Evolutionary conservation across 129 eudicot species (phyloP).

Genomic region (Logfia minima): DNA sequence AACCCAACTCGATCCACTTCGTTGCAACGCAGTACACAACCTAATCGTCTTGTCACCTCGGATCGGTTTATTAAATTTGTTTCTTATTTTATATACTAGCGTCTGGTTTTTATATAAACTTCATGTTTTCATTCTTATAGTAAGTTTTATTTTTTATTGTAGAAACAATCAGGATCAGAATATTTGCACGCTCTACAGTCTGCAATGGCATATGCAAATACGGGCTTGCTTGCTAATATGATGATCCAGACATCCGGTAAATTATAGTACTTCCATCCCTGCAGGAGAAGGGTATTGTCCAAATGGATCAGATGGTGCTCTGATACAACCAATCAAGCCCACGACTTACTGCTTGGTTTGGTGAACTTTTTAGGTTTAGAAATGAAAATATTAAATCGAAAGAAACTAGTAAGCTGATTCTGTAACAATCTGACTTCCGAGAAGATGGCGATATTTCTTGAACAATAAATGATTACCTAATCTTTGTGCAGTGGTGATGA

Average conservation of each 20-base stretch:
- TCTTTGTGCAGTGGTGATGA: background rate
- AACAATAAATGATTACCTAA: background rate
- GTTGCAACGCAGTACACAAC: background rate
- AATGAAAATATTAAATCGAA: too few species aligned
- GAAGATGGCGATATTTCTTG: too few species aligned
- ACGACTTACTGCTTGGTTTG: background rate
- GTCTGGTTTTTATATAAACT: too few species aligned
- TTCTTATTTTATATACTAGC: background rate
- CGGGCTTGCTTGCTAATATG: background rate
- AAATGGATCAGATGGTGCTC: background rate
- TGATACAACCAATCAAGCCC: background rate
- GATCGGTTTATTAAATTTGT: too few species aligned
- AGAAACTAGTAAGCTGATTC: background rate
- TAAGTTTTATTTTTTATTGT: background rate
- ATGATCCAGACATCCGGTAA: background rate
- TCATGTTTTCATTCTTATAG: background rate
- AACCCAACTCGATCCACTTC: too few species aligned
- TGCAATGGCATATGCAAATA: background rate
- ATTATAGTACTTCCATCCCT: background rate
- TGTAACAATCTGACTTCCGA: background rate
- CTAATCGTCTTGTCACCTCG: background rate
- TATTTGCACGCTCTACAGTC: too few species aligned
- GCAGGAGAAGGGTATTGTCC: background rate
- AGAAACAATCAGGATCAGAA: background rate
- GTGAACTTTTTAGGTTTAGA: background rate